These are phyloP conservation scores for Globisporangium iwayamae DNA, from an alignment of 352 stramenopile genomes.

Conservation along the genomic window DNA sequence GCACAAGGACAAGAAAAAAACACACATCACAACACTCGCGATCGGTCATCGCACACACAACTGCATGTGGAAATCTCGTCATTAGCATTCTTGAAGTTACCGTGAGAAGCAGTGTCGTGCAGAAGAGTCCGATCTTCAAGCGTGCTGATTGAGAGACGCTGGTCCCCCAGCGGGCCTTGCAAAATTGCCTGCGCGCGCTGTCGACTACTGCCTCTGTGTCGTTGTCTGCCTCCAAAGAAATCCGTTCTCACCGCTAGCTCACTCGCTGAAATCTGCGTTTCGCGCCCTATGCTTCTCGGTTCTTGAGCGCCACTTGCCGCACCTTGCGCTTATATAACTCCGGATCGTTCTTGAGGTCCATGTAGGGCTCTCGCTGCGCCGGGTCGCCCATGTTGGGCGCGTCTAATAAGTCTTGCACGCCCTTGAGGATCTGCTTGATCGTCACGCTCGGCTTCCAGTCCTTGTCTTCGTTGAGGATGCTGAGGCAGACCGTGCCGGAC, in stretches of 20 bases:
- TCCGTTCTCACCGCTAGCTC: not conserved
- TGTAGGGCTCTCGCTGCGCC: slow-evolving; percentile 83
- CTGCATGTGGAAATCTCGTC: not conserved
- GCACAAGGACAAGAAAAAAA: not conserved
- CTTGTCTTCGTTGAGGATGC: slow-evolving; percentile 99
- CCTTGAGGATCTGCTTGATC: slow-evolving; percentile 98
- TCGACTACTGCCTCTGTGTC: not conserved
- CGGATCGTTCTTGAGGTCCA: slow-evolving; percentile 89
- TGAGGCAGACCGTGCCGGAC: slow-evolving; percentile 97
- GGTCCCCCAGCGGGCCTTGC: not conserved
- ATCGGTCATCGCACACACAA: not conserved
- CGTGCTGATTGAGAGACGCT: not conserved
- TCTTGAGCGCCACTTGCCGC: slow-evolving; percentile 77
- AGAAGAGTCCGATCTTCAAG: not conserved
- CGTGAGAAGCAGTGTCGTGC: not conserved
- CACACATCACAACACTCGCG: not conserved
- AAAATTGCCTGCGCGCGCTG: not conserved
- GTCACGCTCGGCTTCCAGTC: slow-evolving; percentile 97
- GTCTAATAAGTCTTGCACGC: slow-evolving; percentile 91
- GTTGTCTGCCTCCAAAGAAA: slow-evolving; percentile 7
- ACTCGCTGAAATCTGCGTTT: not conserved
- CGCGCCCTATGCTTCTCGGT: slow-evolving; percentile 66
- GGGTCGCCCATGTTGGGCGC: slow-evolving; percentile 87
- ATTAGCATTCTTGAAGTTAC: slow-evolving; percentile 1
- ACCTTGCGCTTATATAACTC: slow-evolving; percentile 87